Evolutionary conservation across 352 stramenopile species (phyloP).

Genomic region (Globisporangium spiculum): DNA sequence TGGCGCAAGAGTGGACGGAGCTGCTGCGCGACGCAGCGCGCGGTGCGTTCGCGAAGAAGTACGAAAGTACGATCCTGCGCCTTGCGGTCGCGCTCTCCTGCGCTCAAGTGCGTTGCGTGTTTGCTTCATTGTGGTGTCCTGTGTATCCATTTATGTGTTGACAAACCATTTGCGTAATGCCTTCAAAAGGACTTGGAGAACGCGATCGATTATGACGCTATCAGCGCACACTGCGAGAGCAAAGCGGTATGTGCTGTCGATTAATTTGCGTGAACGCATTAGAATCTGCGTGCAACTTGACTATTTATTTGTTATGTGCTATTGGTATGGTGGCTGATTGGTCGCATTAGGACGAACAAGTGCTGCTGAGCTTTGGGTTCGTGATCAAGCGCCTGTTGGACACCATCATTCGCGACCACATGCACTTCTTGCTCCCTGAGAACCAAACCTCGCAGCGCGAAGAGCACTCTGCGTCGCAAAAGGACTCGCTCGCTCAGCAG

Average conservation of each 20-base stretch:
- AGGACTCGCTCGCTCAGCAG: conserved; percentile 29
- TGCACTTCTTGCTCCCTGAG: conserved; percentile 49
- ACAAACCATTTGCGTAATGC: neutral
- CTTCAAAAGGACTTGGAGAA: conserved; percentile 7
- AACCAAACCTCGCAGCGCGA: neutral
- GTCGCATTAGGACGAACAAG: conserved; percentile 32
- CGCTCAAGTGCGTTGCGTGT: neutral
- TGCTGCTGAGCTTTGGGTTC: conserved; percentile 32
- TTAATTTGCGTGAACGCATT: neutral
- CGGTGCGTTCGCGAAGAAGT: conserved; percentile 23
- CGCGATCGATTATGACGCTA: conserved; percentile 8
- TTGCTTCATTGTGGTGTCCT: neutral
- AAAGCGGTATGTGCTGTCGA: conserved; percentile 14
- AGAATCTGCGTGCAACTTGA: neutral
- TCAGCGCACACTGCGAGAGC: conserved; percentile 10
- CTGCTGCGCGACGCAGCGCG: conserved; percentile 29
- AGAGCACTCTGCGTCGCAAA: conserved; percentile 21
- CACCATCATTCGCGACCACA: conserved; percentile 39
- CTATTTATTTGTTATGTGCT: neutral
- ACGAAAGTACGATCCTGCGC: conserved; percentile 28
- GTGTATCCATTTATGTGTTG: neutral
- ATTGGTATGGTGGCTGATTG: neutral
- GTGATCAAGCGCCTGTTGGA: conserved; percentile 47
- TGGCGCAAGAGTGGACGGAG: conserved; percentile 39
- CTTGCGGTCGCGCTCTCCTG: conserved; percentile 34